phyloP scores from a whole-genome alignment of 2,329 filamentous ascomycete genomes.

The Alternaria gaisen region DNA sequence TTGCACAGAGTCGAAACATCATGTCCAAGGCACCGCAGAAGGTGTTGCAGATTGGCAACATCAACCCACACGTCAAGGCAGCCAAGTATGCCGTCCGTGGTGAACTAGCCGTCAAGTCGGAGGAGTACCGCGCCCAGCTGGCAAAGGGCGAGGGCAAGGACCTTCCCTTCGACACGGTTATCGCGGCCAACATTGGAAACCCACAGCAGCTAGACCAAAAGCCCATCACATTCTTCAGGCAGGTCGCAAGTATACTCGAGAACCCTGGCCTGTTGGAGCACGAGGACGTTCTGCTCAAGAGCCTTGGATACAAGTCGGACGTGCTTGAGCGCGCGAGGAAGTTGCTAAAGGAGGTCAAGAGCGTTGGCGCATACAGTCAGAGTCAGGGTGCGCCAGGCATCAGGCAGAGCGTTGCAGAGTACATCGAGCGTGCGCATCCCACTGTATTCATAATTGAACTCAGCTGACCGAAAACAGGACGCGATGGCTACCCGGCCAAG shows the following conservation, averaged over 20 bases:
- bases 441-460: neutral
- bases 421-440: constrained; percentile 74
- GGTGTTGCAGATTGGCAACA: constrained; percentile 79
- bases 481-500: constrained; percentile 87
- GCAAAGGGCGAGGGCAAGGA: constrained; percentile 65
- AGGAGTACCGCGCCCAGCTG: constrained; percentile 83
- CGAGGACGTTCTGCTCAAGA: constrained; percentile 76
- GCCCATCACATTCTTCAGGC: constrained; percentile 98
- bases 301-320: constrained; percentile 87
- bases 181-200: constrained; percentile 98
- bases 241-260: constrained; percentile 92
- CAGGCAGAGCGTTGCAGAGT: constrained; percentile 87
- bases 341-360: constrained; percentile 83
- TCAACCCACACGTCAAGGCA: constrained; percentile 86
- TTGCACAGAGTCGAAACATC: constrained; percentile 47
- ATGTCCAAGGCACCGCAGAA: constrained; percentile 52
- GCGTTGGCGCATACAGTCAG: constrained; percentile 95
- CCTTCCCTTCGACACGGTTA: constrained; percentile 88
- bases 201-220: constrained; percentile 99
- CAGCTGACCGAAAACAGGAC: constrained; percentile 59
- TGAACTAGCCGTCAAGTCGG: constrained; percentile 91
- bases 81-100: constrained; percentile 97
- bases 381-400: constrained; percentile 89
- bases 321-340: constrained; percentile 83
- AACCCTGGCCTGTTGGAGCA: constrained; percentile 86